A percentile compares a stretch with the other conserved stretches of the same genome.
Conservation (phyloP, 2,329 filamentous ascomycete species). For the Dactylonectria macrodidyma region DNA sequence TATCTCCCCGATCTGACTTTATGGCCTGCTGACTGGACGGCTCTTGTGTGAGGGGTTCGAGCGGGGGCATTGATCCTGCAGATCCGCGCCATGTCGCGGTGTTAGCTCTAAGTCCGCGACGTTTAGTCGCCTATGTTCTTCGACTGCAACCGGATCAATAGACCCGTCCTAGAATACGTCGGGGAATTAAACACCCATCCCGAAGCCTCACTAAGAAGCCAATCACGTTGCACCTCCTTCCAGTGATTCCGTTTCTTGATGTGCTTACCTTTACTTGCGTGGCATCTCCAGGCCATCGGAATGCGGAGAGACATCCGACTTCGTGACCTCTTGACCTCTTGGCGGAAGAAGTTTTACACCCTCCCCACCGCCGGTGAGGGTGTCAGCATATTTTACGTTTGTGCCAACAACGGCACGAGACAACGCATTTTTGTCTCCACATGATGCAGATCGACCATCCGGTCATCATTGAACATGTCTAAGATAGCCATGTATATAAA, state of each 20-base stretch:
- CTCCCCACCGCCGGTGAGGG: too few relatives aligned
- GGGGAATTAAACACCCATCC: not conserved
- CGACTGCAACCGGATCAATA: not conserved
- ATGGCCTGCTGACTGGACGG: constrained; percentile 8
- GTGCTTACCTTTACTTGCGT: not conserved
- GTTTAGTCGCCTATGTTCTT: not conserved
- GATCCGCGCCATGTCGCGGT: not conserved
- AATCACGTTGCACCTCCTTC: not conserved
- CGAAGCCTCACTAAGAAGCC: constrained; percentile 7
- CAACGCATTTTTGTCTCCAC: constrained; percentile 2
- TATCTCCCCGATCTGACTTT: constrained; percentile 14
- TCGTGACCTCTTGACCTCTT: not conserved
- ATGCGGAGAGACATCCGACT: constrained; percentile 2
- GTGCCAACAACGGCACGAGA: constrained; percentile 1
- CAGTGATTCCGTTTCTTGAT: not conserved
- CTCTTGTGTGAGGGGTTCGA: constrained; percentile 8
- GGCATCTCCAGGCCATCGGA: not conserved
- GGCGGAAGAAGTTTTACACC: not conserved
- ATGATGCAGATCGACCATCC: not conserved
- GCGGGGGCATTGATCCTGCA: not conserved
- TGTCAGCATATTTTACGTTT: not conserved
- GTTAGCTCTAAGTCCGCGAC: constrained; percentile 5
- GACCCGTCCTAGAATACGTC: not conserved
- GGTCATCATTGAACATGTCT: not conserved
- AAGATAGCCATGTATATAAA: constrained; percentile 11